Evolutionary conservation across 1,284 basidiomycete genomes (phyloP).

Genomic region (Sporisorium scitamineum): DNA sequence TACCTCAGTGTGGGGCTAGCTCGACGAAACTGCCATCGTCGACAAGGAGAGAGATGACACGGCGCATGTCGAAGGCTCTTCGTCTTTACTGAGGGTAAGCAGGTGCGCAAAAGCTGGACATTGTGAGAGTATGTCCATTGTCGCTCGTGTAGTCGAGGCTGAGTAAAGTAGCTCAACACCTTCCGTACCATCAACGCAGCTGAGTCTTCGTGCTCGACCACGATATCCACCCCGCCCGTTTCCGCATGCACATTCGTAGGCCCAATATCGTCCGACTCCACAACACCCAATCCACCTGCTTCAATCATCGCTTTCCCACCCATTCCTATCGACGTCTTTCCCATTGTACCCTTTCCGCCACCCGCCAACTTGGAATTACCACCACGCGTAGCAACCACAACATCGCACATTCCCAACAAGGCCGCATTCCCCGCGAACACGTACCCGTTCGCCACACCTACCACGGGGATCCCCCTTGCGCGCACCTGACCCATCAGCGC

Average conservation of each 20-base stretch:
- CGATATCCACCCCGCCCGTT: constrained; percentile 49
- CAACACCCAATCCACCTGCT: constrained; percentile 49
- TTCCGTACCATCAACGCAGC: constrained; percentile 28
- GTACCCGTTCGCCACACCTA: constrained; percentile 54
- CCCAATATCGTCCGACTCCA: constrained; percentile 49
- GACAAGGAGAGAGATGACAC: constrained; percentile 41
- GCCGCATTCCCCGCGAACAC: constrained; percentile 59
- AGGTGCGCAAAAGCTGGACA: constrained; percentile 25
- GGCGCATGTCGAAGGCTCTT: constrained; percentile 52
- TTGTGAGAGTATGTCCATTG: constrained; percentile 35
- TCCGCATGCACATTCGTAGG: constrained; percentile 29
- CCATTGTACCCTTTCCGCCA: background rate
- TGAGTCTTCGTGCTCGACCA: constrained; percentile 40
- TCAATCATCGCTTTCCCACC: constrained; percentile 58
- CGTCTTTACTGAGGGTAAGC: constrained; percentile 35
- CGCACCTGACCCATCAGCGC: constrained; percentile 46
- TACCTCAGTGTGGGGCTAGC: constrained; percentile 40
- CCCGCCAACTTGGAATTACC: constrained; percentile 13
- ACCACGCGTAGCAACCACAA: constrained; percentile 44
- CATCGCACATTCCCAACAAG: constrained; percentile 52
- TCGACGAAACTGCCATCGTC: constrained; percentile 53
- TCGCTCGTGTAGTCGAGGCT: constrained; percentile 9
- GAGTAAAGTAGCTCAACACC: constrained; percentile 41
- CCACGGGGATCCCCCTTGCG: constrained; percentile 39
- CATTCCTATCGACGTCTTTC: constrained; percentile 50